Conservation (phyloP, 1,139 yeast species). For the Maudiozyma humilis region DNA sequence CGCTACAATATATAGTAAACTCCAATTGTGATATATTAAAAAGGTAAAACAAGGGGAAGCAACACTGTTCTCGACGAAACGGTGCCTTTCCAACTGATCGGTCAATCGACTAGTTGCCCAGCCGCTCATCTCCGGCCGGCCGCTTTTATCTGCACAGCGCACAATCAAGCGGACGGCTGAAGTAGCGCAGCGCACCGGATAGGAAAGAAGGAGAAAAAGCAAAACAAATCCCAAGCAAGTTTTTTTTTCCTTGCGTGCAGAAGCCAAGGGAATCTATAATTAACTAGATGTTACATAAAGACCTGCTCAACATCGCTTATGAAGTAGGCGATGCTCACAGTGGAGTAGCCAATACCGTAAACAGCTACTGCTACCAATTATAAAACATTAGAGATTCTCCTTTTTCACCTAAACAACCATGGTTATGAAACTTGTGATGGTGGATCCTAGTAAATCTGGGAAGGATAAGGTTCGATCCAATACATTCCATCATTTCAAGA, state of each 20-base stretch:
- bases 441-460: slow-evolving; percentile 18
- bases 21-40: not conserved
- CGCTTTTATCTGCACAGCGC: too few species aligned
- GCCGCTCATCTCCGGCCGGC: not conserved
- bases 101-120: not conserved
- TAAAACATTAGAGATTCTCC: not conserved
- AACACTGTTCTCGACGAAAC: too few species aligned
- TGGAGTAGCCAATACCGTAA: too few species aligned
- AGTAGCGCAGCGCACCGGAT: not conserved
- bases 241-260: too few species aligned
- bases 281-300: too few species aligned
- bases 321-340: too few species aligned
- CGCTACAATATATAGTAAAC: not conserved
- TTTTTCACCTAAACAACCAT: not conserved
- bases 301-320: too few species aligned
- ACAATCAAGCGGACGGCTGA: not conserved
- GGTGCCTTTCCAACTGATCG: not conserved
- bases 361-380: not conserved
- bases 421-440: slow-evolving; percentile 18
- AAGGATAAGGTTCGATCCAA: slow-evolving; percentile 11
- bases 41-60: too few species aligned
- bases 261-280: not conserved
- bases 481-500: slow-evolving; percentile 9
- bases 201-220: not conserved
- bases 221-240: not conserved